A percentile compares a stretch with the other conserved stretches of the same genome.
Evolutionary conservation across 2,329 filamentous ascomycete species (phyloP).

Genomic region (Penicillium sp.): DNA sequence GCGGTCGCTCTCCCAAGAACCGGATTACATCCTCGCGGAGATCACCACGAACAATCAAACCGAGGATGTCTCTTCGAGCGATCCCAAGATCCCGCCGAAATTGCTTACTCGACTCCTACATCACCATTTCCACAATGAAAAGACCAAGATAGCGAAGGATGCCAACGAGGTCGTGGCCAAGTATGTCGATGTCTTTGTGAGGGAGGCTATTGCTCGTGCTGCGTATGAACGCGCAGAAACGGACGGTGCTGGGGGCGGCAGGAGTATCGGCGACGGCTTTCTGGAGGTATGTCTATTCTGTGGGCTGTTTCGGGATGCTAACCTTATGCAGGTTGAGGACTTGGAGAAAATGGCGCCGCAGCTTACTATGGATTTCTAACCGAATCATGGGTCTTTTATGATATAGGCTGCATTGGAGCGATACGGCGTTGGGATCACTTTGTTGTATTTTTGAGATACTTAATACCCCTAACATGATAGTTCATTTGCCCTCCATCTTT

Average conservation of each 20-base stretch:
- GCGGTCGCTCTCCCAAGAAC: slow-evolving; percentile 33
- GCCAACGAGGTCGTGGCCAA: slow-evolving; percentile 71
- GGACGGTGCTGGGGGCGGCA: slow-evolving; percentile 27
- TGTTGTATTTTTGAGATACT: slow-evolving; percentile 23
- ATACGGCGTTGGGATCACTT: slow-evolving; percentile 6
- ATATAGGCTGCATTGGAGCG: neutral
- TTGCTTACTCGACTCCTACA: slow-evolving; percentile 72
- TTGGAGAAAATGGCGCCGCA: slow-evolving; percentile 82
- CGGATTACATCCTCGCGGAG: slow-evolving; percentile 47
- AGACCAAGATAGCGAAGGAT: slow-evolving; percentile 68
- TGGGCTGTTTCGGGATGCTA: neutral
- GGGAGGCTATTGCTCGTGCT: slow-evolving; percentile 78
- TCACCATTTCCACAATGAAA: slow-evolving; percentile 66
- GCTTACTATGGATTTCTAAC: slow-evolving; percentile 74
- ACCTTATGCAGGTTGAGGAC: slow-evolving; percentile 64
- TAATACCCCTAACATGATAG: slow-evolving; percentile 4
- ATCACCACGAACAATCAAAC: slow-evolving; percentile 30
- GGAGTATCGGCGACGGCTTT: slow-evolving; percentile 53
- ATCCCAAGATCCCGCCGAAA: slow-evolving; percentile 60
- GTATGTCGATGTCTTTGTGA: slow-evolving; percentile 87
- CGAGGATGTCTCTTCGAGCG: slow-evolving; percentile 31
- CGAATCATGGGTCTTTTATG: slow-evolving; percentile 2
- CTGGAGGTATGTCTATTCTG: slow-evolving; percentile 55
- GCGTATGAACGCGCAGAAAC: slow-evolving; percentile 60
- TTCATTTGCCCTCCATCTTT: neutral